Percentiles rank a stretch among this genome's conserved stretches.
Evolutionary conservation across 140 eudicot genomes (phyloP).

Genomic region (Stevia rebaudiana): DNA sequence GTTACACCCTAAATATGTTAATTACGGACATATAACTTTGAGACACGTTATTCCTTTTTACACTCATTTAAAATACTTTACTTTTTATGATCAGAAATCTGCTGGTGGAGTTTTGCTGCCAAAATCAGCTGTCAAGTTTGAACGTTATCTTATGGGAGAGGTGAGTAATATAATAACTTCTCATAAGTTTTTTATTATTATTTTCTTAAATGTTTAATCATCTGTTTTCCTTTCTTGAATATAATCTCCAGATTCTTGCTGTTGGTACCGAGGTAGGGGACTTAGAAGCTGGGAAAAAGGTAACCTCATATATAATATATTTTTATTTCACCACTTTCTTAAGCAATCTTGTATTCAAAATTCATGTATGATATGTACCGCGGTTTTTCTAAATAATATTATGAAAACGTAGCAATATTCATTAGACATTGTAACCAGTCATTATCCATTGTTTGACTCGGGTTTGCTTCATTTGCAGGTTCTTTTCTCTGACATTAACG

Average conservation of each 20-base stretch:
- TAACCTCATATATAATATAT: conserved; percentile 10
- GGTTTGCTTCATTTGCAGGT: conserved; percentile 51
- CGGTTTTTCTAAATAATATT: not conserved
- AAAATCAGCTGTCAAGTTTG: conserved; percentile 91
- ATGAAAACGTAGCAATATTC: not conserved
- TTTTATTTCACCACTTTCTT: not conserved
- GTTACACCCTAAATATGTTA: not conserved
- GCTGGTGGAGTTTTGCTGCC: conserved; percentile 98
- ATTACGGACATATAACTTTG: not conserved
- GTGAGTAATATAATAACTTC: conserved; percentile 31
- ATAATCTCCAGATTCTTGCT: conserved; percentile 58
- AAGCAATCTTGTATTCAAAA: conserved; percentile 5
- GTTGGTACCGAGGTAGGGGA: conserved; percentile 79
- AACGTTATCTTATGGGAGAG: conserved; percentile 94
- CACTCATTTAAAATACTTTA: conserved; percentile 1
- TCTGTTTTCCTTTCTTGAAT: not conserved
- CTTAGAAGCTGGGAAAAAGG: conserved; percentile 92
- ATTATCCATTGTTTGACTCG: conserved; percentile 3
- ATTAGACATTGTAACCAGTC: not conserved
- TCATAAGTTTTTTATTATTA: not conserved
- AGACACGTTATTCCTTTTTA: not conserved
- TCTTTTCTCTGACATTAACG: conserved; percentile 85
- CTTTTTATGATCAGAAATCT: conserved; percentile 59
- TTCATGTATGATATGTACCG: not conserved
- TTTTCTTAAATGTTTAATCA: no score